A percentile compares a stretch with the other conserved stretches of the same genome.
phyloP scores from a whole-genome alignment of 352 stramenopile genomes.

The Phytophthora foliorum region DNA sequence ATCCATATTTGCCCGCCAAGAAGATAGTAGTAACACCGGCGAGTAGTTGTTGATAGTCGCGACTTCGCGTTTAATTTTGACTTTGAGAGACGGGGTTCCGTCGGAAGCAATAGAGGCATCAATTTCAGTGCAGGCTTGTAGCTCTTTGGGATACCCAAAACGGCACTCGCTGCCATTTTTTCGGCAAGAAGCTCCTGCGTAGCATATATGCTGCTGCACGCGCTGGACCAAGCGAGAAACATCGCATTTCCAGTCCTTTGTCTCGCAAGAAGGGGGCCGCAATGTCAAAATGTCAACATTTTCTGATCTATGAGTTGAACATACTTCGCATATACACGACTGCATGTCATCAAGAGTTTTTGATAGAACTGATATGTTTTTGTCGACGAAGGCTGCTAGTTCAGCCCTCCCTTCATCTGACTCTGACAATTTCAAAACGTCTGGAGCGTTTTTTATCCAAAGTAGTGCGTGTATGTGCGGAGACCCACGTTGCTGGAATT shows the following conservation, averaged over 20 bases:
- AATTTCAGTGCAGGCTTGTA: neutral
- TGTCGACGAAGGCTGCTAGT: constrained; percentile 3
- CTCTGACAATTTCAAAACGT: constrained; percentile 5
- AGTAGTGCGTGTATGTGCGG: no score
- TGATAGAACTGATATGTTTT: constrained; percentile 2
- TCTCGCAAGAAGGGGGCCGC: neutral
- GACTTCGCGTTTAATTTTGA: neutral
- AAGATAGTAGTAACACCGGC: neutral
- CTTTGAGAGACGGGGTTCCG: neutral
- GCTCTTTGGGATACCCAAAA: constrained; percentile 2
- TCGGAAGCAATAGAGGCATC: neutral
- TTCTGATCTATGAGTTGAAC: neutral
- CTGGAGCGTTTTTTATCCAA: constrained; percentile 2
- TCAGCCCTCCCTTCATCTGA: neutral
- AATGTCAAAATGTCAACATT: constrained; percentile 5
- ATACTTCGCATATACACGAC: neutral
- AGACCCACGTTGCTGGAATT: no score
- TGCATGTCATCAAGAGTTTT: constrained; percentile 4
- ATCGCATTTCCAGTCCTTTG: neutral
- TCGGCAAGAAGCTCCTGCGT: neutral
- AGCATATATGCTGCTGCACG: neutral
- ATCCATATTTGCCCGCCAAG: neutral
- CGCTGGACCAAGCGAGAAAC: neutral
- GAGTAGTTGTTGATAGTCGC: neutral
- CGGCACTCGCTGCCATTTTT: neutral